A percentile compares a stretch with the other conserved stretches of the same genome.
These are phyloP conservation scores for Asterochloris sp. DNA, from an alignment of 139 green algal species.

Conservation along the genomic window DNA sequence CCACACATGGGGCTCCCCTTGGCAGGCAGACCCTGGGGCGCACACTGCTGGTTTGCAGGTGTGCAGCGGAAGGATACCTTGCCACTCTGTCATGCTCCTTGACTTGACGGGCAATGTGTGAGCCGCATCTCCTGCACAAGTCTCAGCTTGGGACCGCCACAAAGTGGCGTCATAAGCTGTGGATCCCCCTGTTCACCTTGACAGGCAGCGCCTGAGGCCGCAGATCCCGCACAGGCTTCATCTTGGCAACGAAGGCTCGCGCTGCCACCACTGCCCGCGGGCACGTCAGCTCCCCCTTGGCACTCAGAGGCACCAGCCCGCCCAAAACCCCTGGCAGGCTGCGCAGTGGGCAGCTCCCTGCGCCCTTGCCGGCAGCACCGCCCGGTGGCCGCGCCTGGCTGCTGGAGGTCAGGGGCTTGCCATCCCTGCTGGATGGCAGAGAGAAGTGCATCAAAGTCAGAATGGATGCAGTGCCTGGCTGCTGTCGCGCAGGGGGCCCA, in stretches of 20 bases:
- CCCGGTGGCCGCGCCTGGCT: too few relatives aligned
- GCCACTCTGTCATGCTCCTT: neutral
- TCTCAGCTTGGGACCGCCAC: neutral
- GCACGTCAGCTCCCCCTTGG: slow-evolving; percentile 55
- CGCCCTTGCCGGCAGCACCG: neutral
- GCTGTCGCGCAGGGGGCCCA: too few relatives aligned
- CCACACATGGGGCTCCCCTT: too few relatives aligned
- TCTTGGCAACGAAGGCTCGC: slow-evolving; percentile 61
- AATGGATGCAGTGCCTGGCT: too few relatives aligned
- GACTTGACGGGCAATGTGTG: neutral
- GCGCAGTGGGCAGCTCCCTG: slow-evolving; percentile 33
- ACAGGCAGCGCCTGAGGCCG: slow-evolving; percentile 51
- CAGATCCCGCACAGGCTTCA: slow-evolving; percentile 60
- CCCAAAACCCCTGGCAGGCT: slow-evolving; percentile 22
- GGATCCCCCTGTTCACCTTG: neutral
- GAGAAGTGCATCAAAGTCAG: too few relatives aligned
- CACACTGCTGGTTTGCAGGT: too few relatives aligned
- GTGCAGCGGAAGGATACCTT: too few relatives aligned
- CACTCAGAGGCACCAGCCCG: slow-evolving; percentile 47
- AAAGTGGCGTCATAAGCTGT: too few relatives aligned
- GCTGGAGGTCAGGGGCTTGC: too few relatives aligned
- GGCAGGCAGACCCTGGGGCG: too few relatives aligned
- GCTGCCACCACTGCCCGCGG: slow-evolving; percentile 68
- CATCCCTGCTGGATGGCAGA: too few relatives aligned
- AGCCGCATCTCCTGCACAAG: neutral